phyloP scores from a whole-genome alignment of 2,329 filamentous ascomycete genomes.

The Hypocrella siamensis region DNA sequence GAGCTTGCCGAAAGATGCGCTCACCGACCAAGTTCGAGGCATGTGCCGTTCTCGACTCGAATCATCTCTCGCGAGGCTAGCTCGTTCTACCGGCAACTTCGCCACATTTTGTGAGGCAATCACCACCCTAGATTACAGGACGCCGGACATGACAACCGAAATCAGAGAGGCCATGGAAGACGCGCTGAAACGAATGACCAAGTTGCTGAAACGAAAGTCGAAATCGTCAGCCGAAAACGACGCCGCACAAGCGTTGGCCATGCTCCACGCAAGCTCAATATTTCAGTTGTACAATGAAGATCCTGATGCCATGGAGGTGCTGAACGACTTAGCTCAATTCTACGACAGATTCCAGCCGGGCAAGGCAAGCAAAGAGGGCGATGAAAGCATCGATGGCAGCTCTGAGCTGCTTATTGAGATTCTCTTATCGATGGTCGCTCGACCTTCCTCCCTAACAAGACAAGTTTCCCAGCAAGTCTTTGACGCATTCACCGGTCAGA shows the following conservation, averaged over 20 bases:
- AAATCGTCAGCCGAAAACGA: constrained; percentile 19
- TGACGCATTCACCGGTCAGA: constrained; percentile 58
- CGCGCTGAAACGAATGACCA: constrained; percentile 35
- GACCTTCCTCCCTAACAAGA: constrained; percentile 69
- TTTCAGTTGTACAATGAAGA: constrained; percentile 86
- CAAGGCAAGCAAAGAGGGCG: constrained; percentile 27
- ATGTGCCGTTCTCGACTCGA: constrained; percentile 40
- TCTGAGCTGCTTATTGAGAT: constrained; percentile 75
- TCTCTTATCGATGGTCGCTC: constrained; percentile 75
- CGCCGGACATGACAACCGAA: constrained; percentile 38
- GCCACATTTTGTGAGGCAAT: constrained; percentile 37
- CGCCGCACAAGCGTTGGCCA: constrained; percentile 49
- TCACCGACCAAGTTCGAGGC: constrained; percentile 38
- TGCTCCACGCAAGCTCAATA: constrained; percentile 72
- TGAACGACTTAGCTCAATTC: constrained; percentile 68
- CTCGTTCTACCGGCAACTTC: constrained; percentile 36
- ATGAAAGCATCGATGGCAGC: constrained; percentile 32
- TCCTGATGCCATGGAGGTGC: constrained; percentile 64
- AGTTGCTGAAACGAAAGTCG: constrained; percentile 28
- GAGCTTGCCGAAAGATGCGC: constrained; percentile 21
- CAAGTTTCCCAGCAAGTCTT: constrained; percentile 84
- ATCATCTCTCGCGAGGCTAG: constrained; percentile 41
- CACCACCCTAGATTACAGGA: constrained; percentile 33
- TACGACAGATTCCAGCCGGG: constrained; percentile 47
- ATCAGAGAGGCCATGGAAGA: constrained; percentile 35